phyloP scores from a whole-genome alignment of 306 rosid species.

The Ochetophila trinervis region DNA sequence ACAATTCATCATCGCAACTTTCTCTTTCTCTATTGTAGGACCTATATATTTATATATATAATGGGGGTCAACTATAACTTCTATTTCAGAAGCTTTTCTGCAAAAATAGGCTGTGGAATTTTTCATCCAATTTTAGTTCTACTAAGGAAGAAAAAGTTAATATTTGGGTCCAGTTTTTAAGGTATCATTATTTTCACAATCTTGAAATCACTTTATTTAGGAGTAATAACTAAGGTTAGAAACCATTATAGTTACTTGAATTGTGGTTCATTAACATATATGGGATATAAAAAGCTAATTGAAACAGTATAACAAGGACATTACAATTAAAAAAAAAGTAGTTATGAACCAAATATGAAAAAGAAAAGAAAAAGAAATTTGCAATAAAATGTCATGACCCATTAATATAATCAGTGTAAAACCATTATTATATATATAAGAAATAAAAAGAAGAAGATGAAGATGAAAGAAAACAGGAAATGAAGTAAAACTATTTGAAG shows the following conservation, averaged over 20 bases:
- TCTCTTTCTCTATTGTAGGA: slow-evolving; percentile 24
- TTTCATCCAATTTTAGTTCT: slow-evolving; percentile 1
- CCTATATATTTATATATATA: too few species aligned
- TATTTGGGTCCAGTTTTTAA: slow-evolving; percentile 33
- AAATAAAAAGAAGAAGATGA: too few species aligned
- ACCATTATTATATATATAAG: too few species aligned
- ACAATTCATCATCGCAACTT: slow-evolving; percentile 43
- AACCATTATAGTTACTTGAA: slow-evolving; percentile 12
- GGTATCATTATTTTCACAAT: slow-evolving; percentile 24
- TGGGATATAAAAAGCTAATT: not conserved
- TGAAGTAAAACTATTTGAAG: too few species aligned
- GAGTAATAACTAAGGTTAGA: slow-evolving; percentile 24
- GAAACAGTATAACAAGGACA: not conserved
- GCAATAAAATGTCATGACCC: too few species aligned
- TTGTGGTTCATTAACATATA: slow-evolving; percentile 1
- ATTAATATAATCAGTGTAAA: too few species aligned
- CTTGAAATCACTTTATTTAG: slow-evolving; percentile 26
- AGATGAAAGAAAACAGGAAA: too few species aligned
- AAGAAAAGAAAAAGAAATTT: too few species aligned
- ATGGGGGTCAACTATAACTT: slow-evolving; percentile 13
- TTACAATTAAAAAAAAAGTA: not conserved
- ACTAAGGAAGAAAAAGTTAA: slow-evolving; percentile 31
- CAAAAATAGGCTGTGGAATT: not conserved
- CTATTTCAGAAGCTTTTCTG: not conserved
- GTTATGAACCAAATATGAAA: too few species aligned